Base-by-base conservation (phyloP, 805 yeast species). In the Candida verbasci region DNA sequence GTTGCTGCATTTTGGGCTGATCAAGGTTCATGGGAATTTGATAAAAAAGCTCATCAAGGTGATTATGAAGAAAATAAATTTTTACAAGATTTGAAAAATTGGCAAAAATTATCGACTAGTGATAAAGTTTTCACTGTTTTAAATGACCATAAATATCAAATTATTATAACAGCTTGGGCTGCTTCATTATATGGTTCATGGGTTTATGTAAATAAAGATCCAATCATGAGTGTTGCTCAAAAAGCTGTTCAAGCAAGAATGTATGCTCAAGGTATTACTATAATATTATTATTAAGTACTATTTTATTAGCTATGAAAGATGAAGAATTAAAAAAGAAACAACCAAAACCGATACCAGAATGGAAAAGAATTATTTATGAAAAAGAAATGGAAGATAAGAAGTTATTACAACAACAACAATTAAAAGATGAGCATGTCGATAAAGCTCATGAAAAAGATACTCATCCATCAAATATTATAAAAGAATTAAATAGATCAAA, bases 171-270 rank as follows among this genome's bases (percentile, higher is more conserved):
- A 12, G 41, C 70, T 17, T 67, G 70, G 71, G 58, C 57, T n/a
- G 70, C 58, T 2, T 61, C 69, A 21, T 44, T 57, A 34, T 56
- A 72, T 47, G 95, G 88, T 1, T 82, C 94, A 4, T 86, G 91
- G 86, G 74, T 62, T 31, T 50, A 65, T 30, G 86, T 84, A 35
- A 80, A 84, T 62, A 75, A 72, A 48, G 95, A 86, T 56, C 80
- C 78, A 45, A 65, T 79, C 55, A 74, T 86, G 82, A 75, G 86
- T 37, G 73, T 70, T 45, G 63, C 93, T 4, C 95, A 86, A 63
- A 86, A 84, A 58, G 76, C 84, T 33, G 93, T 83, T 23, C 89
- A 82, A 55, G 94, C 94, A 22, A 80, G 95, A 74, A 86, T 86
- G 84, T 86, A 86, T 55, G 95, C 95, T 9, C 95, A 86, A 60